These are phyloP conservation scores for Tephrocybe sp. DNA, from an alignment of 768 basidiomycete genomes.

Conservation along the genomic window DNA sequence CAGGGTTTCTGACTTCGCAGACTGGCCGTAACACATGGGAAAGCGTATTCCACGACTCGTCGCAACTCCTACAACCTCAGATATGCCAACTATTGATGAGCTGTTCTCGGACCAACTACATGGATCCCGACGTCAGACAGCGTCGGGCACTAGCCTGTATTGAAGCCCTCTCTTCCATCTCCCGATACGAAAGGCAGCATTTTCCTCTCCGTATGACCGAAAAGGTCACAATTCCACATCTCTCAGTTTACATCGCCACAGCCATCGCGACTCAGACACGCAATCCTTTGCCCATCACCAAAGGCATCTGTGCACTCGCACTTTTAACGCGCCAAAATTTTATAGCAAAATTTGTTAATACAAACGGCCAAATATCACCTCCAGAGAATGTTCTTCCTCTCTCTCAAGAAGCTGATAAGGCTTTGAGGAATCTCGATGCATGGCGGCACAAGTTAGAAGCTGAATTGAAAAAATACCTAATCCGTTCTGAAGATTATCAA, in stretches of 20 bases:
- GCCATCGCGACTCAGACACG: background rate
- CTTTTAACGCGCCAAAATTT: background rate
- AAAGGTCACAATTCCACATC: background rate
- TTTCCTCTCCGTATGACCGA: background rate
- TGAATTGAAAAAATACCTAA: background rate
- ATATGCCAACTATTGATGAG: slow-evolving; percentile 1
- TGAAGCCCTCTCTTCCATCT: slow-evolving; percentile 2
- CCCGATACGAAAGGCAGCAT: background rate
- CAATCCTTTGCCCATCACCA: background rate
- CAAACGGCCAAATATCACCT: too few relatives aligned
- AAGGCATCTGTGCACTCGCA: background rate
- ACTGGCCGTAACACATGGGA: slow-evolving; percentile 1
- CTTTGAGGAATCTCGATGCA: background rate
- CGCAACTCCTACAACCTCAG: background rate
- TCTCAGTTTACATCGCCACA: background rate
- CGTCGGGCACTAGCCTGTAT: background rate
- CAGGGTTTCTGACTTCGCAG: slow-evolving; percentile 2
- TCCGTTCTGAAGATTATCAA: background rate
- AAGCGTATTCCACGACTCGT: background rate
- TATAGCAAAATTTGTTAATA: too few relatives aligned
- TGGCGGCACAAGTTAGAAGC: background rate
- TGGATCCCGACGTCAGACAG: background rate
- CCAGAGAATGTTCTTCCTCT: background rate
- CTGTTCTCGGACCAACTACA: slow-evolving; percentile 1
- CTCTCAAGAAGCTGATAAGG: background rate